Conservation (phyloP, 1,139 yeast species). For the Protomyces inouyei region DNA sequence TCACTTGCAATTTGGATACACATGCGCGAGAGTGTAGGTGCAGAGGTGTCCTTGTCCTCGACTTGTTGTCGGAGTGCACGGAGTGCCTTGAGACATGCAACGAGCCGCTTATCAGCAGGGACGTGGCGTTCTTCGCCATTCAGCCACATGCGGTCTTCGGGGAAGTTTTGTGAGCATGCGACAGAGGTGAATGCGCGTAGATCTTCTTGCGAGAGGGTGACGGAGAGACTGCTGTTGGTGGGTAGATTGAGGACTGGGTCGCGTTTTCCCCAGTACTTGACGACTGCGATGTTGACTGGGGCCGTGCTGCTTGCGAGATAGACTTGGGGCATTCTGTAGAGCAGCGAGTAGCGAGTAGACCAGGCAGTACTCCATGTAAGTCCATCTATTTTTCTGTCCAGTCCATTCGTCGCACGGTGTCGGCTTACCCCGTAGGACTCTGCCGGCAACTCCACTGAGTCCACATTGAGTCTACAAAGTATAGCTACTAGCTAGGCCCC, state of each 20-base stretch:
- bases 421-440: no score
- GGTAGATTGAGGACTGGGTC: conserved; percentile 83
- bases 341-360: neutral
- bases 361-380: neutral
- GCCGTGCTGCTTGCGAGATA: conserved; percentile 84
- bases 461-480: no score
- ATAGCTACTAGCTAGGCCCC: no score
- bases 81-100: conserved; percentile 72
- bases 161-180: conserved; percentile 56
- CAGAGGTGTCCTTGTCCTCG: conserved; percentile 47
- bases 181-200: conserved; percentile 88
- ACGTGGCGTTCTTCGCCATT: conserved; percentile 69
- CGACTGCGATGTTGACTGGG: conserved; percentile 94
- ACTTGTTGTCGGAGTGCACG: conserved; percentile 58
- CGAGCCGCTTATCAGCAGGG: conserved; percentile 59
- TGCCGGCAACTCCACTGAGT: no score
- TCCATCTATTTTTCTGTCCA: no score
- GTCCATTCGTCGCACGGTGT: no score
- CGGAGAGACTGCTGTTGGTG: conserved; percentile 91
- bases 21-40: conserved; percentile 61
- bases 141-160: conserved; percentile 69
- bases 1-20: conserved; percentile 80
- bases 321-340: conserved; percentile 35
- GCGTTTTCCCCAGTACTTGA: conserved; percentile 98
- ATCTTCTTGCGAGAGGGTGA: conserved; percentile 84